Evolutionary conservation across 2,329 filamentous ascomycete species (phyloP), one percentile per base, ranked within the genome.

Genomic region (Pseudovirgaria hyperparasitica): DNA sequence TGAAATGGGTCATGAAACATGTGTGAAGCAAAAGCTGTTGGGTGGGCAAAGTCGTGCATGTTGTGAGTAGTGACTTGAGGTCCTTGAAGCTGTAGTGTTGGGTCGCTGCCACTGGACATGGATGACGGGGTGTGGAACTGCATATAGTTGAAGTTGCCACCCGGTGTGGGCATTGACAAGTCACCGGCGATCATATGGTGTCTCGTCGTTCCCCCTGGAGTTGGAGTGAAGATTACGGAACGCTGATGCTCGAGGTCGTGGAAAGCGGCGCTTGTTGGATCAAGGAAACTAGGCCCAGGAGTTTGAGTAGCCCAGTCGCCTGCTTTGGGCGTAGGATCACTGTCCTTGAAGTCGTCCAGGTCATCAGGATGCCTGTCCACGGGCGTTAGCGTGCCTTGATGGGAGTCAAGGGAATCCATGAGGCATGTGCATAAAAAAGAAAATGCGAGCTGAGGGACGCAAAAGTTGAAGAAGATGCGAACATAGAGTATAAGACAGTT

Each of bases 221-320:
- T 92, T 2, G 86, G 82, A 6, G 84, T 86, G 55, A 92, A 94
- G 55, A 90, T 90, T 9, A 77, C 81, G 10, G 80, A 71, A 23
- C 78, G 71, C 37, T 86, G 80, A 53, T 81, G 82, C 37, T 78
- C 74, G 46, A 92, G 87, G 30, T 68, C 67, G 33, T 73, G 67
- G 55, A 93, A 94, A 14, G 74, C 72, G 50, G 82, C 82, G 16
- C 82, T 80, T 51, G 78, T 84, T 11, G 84, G 75, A 48, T 96
- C 87, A 48, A 96, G 69, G 31, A 92, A 63, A 13, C 85, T 90
- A 4, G 86, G 84, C 3, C n/a, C n/a, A 86, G 92, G 46, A 93
- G 85, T 39, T 80, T 72, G 76, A 86, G 90, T 41, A 70, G 74
- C 41, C 94, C 85, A n/a, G 44, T 79, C 75, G 22, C 78, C 70